These are phyloP conservation scores for Thraustotheca clavata DNA, from an alignment of 352 stramenopile genomes.

Conservation along the genomic window DNA sequence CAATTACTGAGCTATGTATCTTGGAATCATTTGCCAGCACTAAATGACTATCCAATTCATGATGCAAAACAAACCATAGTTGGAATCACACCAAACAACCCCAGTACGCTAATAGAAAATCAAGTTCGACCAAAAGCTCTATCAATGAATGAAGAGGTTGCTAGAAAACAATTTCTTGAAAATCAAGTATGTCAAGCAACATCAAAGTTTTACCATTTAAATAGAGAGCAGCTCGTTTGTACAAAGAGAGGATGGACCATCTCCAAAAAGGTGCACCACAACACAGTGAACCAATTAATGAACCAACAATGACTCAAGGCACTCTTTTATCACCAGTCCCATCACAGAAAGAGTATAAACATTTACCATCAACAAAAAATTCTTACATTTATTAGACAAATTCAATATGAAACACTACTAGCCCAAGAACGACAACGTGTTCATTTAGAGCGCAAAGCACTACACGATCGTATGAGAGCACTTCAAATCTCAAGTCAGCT, in stretches of 20 bases:
- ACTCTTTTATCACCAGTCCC: not conserved
- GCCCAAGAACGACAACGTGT: slow-evolving; percentile 35
- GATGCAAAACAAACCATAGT: slow-evolving; percentile 27
- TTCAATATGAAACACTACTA: slow-evolving; percentile 34
- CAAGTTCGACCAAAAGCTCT: not conserved
- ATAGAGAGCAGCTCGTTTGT: slow-evolving; percentile 41
- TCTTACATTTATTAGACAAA: not conserved
- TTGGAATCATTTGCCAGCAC: not conserved
- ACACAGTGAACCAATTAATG: no score
- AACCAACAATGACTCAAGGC: not conserved
- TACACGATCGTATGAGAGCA: slow-evolving; percentile 48
- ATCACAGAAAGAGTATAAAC: not conserved
- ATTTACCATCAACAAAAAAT: not conserved
- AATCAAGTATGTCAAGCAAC: slow-evolving; percentile 38
- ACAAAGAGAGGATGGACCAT: slow-evolving; percentile 45
- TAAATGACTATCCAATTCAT: slow-evolving; percentile 7
- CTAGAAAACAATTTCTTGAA: slow-evolving; percentile 49
- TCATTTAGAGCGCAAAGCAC: slow-evolving; percentile 38
- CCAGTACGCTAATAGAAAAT: no score
- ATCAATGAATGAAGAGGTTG: slow-evolving; percentile 9
- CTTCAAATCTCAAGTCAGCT: slow-evolving; percentile 20
- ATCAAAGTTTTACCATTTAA: not conserved
- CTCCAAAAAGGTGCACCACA: slow-evolving; percentile 27
- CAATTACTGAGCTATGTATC: not conserved
- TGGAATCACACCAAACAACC: no score